Evolutionary conservation across 805 yeast genomes (phyloP).

Genomic region (Yamadazyma olivae): DNA sequence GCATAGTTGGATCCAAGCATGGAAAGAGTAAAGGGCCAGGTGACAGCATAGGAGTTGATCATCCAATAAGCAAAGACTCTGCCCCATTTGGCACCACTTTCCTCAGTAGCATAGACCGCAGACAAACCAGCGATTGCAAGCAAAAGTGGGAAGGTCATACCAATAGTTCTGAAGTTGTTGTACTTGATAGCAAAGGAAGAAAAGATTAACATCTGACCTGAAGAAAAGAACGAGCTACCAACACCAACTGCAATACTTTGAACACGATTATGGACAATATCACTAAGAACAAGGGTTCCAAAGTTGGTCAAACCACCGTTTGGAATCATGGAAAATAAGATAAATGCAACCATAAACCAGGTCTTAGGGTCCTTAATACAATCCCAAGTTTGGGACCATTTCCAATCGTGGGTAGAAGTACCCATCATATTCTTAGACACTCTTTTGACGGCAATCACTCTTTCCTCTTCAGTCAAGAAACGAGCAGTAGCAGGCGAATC

Average conservation of each 20-base stretch:
- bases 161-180: conserved; percentile 8
- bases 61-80: conserved; percentile 27
- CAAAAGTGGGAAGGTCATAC: conserved; percentile 8
- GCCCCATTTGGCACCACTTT: conserved; percentile 20
- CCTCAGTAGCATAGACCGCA: conserved; percentile 15
- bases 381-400: conserved; percentile 33
- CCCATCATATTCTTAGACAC: conserved; percentile 37
- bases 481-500: conserved; percentile 31
- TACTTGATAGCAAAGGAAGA: conserved; percentile 3
- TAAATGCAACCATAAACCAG: conserved; percentile 29
- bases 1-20: conserved; percentile 18
- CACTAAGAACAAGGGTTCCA: conserved; percentile 45
- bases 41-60: conserved; percentile 22
- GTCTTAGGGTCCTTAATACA: conserved; percentile 34
- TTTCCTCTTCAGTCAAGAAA: conserved; percentile 35
- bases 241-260: conserved; percentile 48
- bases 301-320: conserved; percentile 36
- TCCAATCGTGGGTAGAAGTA: conserved; percentile 33
- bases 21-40: conserved; percentile 22
- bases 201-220: conserved; percentile 7
- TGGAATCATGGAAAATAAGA: conserved; percentile 25
- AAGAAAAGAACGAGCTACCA: conserved; percentile 6
- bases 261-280: conserved; percentile 46
- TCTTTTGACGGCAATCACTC: conserved; percentile 32
- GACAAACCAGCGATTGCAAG: conserved; percentile 14